phyloP scores from a whole-genome alignment of 2,329 filamentous ascomycete species.

The Hymenotorrendiella dingleyae region DNA sequence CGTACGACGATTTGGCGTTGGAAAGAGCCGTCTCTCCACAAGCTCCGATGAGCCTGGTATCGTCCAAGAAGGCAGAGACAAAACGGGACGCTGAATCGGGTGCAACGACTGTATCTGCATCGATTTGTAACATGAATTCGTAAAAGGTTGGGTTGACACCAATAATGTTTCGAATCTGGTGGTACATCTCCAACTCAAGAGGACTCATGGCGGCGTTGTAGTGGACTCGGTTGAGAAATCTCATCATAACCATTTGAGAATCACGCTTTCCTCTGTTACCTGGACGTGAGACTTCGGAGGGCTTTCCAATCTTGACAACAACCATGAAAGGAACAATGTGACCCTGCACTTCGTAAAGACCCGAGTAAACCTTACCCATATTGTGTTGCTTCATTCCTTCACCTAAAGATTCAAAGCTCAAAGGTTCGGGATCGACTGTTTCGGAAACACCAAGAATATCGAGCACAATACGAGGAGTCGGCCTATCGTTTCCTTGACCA shows the following conservation, averaged over 20 bases:
- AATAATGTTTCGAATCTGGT: slow-evolving; percentile 98
- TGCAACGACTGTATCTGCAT: slow-evolving; percentile 93
- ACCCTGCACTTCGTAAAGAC: slow-evolving; percentile 93
- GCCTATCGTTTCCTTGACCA: slow-evolving; percentile 92
- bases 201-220: slow-evolving; percentile 97
- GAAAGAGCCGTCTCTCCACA: slow-evolving; percentile 92
- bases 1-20: slow-evolving; percentile 87
- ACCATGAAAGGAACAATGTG: slow-evolving; percentile 98
- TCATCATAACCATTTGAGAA: slow-evolving; percentile 97
- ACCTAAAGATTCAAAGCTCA: slow-evolving; percentile 94
- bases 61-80: slow-evolving; percentile 83
- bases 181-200: slow-evolving; percentile 94
- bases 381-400: slow-evolving; percentile 98
- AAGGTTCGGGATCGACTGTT: slow-evolving; percentile 85
- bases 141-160: slow-evolving; percentile 98
- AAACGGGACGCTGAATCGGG: slow-evolving; percentile 87
- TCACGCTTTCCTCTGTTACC: slow-evolving; percentile 99
- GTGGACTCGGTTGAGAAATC: slow-evolving; percentile 97
- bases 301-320: slow-evolving; percentile 89
- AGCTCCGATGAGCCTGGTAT: slow-evolving; percentile 86
- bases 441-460: slow-evolving; percentile 96
- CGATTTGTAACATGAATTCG: slow-evolving; percentile 93
- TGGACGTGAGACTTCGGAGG: slow-evolving; percentile 66
- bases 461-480: slow-evolving; percentile 90
- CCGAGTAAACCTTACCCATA: slow-evolving; percentile 98